Base-by-base conservation (phyloP, 768 basidiomycete species). In the Zangia roseola region DNA sequence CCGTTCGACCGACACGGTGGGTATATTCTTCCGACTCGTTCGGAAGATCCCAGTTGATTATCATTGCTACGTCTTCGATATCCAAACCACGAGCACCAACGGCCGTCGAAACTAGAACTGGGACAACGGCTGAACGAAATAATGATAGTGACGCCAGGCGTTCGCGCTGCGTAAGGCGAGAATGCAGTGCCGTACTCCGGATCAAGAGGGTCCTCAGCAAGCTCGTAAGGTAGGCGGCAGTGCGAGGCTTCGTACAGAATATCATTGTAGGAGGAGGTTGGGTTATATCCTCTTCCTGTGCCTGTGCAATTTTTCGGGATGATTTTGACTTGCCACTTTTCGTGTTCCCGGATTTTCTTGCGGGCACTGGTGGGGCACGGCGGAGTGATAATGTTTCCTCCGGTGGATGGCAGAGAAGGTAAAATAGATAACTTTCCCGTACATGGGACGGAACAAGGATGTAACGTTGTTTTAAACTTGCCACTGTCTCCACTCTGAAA, bases 1-100 rank as follows among this genome's bases (percentile, higher is more conserved):
- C 94, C 20, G 94, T 97, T 62, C 94, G 72, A 37, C 94, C 94
- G 1, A 99, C 97, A 19, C 97, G 81, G 72, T 99, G 97, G 2
- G 92, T 89, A 63, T 99, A 99, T 65, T 95, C 94, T 67, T 95
- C 95, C 6, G 91, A 78, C 62, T 86, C 84, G 12, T 78, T 75
- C 13, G 97, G 97, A 54, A 97, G 73, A 67, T 99, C 95, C 94
- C 94, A 99, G 56, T 99, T 98, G 49, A 99, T 77, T 17, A 99
- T 92, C 74, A 97, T 83, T 10, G 90, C 93, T 10, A 99, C 94
- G 57, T 94, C 91, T 52, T 92, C 92, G 47, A 98, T 95, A 70
- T 98, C 97, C 50, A 99, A 71, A 25, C 97, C 97, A 60, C 97
- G 84, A 17, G 90, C 88, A 14, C 92, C 97, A 26, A 99, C 95